Percentiles rank a stretch among this genome's conserved stretches.
Evolutionary conservation across 177 flowering plant genomes (phyloP).

Genomic region (Vitis hybrid): DNA sequence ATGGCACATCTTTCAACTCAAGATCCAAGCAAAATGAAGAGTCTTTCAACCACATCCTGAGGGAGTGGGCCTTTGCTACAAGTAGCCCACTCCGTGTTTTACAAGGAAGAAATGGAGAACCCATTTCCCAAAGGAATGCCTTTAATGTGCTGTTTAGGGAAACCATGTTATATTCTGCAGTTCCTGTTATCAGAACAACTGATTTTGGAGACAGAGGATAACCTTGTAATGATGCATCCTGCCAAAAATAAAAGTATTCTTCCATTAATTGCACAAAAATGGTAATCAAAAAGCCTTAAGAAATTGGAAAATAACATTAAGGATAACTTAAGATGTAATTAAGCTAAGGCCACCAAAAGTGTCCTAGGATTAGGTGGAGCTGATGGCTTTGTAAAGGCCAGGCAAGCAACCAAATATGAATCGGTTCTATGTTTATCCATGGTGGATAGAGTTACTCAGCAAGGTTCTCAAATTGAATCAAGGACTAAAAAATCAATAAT

Average conservation of each 20-base stretch:
- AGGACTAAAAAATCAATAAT: too few relatives aligned
- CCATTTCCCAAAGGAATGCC: conserved; percentile 96
- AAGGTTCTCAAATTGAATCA: too few relatives aligned
- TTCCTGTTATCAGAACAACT: conserved; percentile 84
- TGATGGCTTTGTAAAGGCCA: too few relatives aligned
- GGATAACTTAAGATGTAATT: neutral
- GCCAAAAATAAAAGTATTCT: conserved; percentile 15
- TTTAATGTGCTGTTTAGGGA: conserved; percentile 81
- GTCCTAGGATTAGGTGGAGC: too few relatives aligned
- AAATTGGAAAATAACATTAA: neutral
- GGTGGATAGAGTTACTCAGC: too few relatives aligned
- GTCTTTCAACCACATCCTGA: conserved; percentile 96
- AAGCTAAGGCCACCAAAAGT: neutral
- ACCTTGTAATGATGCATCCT: conserved; percentile 96
- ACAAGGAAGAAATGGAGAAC: conserved; percentile 93
- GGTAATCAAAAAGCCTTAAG: neutral
- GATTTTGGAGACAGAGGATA: conserved; percentile 89
- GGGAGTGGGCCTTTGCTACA: conserved; percentile 86
- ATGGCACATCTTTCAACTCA: conserved; percentile 72
- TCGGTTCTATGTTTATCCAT: too few relatives aligned
- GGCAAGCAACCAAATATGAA: too few relatives aligned
- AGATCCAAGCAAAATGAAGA: conserved; percentile 96
- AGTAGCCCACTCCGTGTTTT: conserved; percentile 79
- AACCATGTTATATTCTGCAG: conserved; percentile 81
- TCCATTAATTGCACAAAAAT: conserved; percentile 1